A percentile compares a stretch with the other conserved stretches of the same genome.
phyloP scores from a whole-genome alignment of 176 grass and related monocot genomes.

The Carex myosuroides region DNA sequence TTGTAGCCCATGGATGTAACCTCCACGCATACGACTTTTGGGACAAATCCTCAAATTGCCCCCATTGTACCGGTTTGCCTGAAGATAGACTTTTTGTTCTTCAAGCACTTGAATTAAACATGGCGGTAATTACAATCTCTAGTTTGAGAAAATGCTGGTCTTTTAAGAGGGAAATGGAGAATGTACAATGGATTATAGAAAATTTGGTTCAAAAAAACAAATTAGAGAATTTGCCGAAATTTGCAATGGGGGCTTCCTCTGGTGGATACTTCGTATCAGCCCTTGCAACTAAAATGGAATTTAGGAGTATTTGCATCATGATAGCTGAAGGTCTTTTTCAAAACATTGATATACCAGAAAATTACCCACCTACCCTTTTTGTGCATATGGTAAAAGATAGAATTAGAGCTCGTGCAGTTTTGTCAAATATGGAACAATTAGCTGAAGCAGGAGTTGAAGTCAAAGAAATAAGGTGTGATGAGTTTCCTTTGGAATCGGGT shows the following conservation, averaged over 20 bases:
- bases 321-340: slow-evolving; percentile 73
- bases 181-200: slow-evolving; percentile 60
- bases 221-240: slow-evolving; percentile 48
- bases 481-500: slow-evolving; percentile 43
- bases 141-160: slow-evolving; percentile 75
- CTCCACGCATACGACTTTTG: slow-evolving; percentile 79
- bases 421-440: slow-evolving; percentile 37
- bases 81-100: slow-evolving; percentile 75
- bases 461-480: slow-evolving; percentile 49
- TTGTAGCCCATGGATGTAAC: slow-evolving; percentile 74
- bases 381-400: slow-evolving; percentile 84
- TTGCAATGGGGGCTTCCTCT: slow-evolving; percentile 68
- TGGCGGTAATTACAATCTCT: slow-evolving; percentile 62
- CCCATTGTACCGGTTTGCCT: slow-evolving; percentile 60
- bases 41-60: slow-evolving; percentile 58
- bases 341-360: slow-evolving; percentile 28
- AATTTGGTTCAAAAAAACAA: slow-evolving; percentile 53
- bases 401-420: slow-evolving; percentile 27
- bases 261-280: slow-evolving; percentile 83
- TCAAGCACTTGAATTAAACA: slow-evolving; percentile 49
- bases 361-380: slow-evolving; percentile 78
- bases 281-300: slow-evolving; percentile 53
- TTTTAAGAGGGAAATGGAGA: slow-evolving; percentile 37
- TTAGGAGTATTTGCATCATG: slow-evolving; percentile 62
- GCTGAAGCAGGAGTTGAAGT: slow-evolving; percentile 36